Base-by-base conservation (phyloP, 345 rosid species). In the Raphanus sativus region DNA sequence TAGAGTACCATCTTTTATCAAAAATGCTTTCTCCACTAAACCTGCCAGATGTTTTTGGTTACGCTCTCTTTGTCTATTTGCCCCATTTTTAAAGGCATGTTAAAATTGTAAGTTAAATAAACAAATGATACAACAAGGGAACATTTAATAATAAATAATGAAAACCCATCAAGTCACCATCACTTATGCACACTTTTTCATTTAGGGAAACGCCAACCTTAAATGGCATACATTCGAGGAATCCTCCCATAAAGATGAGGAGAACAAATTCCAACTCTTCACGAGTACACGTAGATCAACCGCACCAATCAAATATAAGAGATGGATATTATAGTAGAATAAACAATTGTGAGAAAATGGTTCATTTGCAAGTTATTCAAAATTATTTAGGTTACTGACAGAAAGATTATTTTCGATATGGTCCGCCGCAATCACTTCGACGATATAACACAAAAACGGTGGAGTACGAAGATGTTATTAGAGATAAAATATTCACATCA, bases 1-100 rank as follows among this genome's bases (percentile, higher is more conserved):
- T 21, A 21, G 21, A 21, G 21, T 21, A 21, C 21, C 21, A 3
- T 69, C 29, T 70, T n/a, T 15, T 28, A 50, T 32, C 54, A 4
- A 34, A 24, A 58, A 65, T 71, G 62, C 64, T 72, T 66, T 72
- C 40, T 66, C 81, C 77, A 78, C 81, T 78, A 8, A 65, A 71
- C 76, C 67, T 65, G 76, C 67, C 72, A 40, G 17, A 54, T 71
- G 48, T 61, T 68, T 68, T 63, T 52, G 7, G 34, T 55, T 52
- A 54, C 10, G 12, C 42, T 52, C 56, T 34, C 56, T n/a, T 25
- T 30, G 5, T 26, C 32, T 25, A 66, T 12, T 50, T 10, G 58
- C 42, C 59, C 17, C 60, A 12, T 15, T 1, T 17, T 36, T 15
- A 59, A 67, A 56, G 67, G 16, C 73, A 30, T 67, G 52, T 59